Evolutionary conservation across 2,329 filamentous ascomycete species (phyloP).

Genomic region (Cladosporium sp.): DNA sequence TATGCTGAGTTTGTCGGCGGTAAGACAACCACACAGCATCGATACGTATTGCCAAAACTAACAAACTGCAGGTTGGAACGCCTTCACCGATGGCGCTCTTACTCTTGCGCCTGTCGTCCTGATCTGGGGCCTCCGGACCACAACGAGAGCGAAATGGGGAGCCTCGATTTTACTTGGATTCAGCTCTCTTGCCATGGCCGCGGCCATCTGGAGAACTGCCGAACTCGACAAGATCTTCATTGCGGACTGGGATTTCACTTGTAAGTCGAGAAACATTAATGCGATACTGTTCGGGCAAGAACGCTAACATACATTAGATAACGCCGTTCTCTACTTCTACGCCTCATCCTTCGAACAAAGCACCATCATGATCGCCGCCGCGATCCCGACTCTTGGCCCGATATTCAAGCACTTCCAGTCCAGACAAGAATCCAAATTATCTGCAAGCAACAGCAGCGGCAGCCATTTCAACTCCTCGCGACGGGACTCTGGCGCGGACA

Average conservation of each 20-base stretch:
- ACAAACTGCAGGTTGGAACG: background rate
- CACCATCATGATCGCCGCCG: slow-evolving; percentile 6
- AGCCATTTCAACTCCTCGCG: background rate
- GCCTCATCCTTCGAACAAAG: slow-evolving; percentile 11
- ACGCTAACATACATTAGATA: background rate
- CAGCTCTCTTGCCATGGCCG: background rate
- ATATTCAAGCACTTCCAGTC: background rate
- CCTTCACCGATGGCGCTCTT: slow-evolving; percentile 3
- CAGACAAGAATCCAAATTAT: background rate
- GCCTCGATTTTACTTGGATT: background rate
- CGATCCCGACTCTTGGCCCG: slow-evolving; percentile 2
- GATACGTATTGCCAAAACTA: background rate
- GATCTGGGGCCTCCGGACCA: slow-evolving; percentile 2
- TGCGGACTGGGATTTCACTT: slow-evolving; percentile 7
- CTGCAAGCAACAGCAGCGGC: background rate
- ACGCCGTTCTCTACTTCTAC: slow-evolving; percentile 8
- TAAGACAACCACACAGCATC: background rate
- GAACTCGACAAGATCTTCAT: slow-evolving; percentile 5
- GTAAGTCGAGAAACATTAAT: background rate
- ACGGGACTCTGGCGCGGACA: background rate
- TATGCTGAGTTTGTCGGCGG: slow-evolving; percentile 4
- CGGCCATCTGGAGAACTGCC: slow-evolving; percentile 2
- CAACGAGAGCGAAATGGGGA: background rate
- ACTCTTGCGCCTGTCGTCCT: background rate
- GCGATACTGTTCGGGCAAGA: background rate